Base-by-base conservation (phyloP, 495 filamentous ascomycete species). In the Letharia columbiana region DNA sequence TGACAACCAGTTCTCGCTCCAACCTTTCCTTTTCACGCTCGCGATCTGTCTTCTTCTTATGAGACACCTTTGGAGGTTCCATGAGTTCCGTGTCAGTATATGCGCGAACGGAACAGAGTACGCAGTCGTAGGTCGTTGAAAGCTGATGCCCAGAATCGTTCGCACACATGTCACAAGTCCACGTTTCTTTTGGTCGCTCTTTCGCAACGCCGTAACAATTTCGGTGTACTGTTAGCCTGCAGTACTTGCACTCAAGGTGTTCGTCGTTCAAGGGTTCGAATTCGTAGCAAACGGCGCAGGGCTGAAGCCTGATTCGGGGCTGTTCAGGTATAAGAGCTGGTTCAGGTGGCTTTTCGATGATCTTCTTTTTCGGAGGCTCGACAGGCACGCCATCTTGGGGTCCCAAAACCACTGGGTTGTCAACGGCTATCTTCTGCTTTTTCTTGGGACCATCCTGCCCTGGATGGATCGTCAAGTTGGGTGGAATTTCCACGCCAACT, bases 161-260 rank as follows among this genome's bases (percentile, higher is more conserved):
- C 17, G 85, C 79, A 77, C 94, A 98, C 84, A 90, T 93, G 76
- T 98, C 94, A 75, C 94, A 98, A 28, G 89, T 81, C 94, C 94
- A 98, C 76, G 96, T 96, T 61, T 81, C 83, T 39, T 82, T 81
- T 50, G 83, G 83, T n/a, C 86, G 83, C 57, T 81, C 82, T 39
- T 90, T 86, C 3, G 83, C 75, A 41, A 98, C 81, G 23, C 94
- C 94, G 74, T 97, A 98, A 75, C 94, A 98, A 64, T 86, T 87
- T 54, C 89, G 87, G 74, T 98, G 94, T n/a, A 98, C 93, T 1
- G 91, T 90, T 71, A 98, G 78, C 58, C 90, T 88, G 73, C 94
- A 98, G 71, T 93, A 89, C 63, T 82, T 82, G 72, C 92, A 98
- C 28, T 82, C 85, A 50, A 96, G 72, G 69, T 86, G 85, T 70